phyloP scores from a whole-genome alignment of 2,329 filamentous ascomycete genomes.

The Sporothrix brasiliensis region DNA sequence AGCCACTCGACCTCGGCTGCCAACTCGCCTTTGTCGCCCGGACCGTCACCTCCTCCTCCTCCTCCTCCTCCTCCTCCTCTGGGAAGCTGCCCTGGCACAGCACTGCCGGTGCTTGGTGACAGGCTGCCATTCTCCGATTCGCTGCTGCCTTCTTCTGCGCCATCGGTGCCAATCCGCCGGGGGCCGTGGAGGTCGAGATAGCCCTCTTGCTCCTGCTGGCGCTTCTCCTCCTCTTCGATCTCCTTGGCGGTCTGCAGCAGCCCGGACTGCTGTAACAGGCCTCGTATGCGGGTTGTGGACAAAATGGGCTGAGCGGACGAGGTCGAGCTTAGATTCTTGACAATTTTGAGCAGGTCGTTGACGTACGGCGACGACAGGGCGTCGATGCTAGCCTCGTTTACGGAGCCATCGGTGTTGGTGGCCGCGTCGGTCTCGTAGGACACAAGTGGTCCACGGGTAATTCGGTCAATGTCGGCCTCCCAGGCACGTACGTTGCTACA shows the following conservation, averaged over 20 bases:
- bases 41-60: not conserved
- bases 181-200: constrained; percentile 21
- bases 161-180: constrained; percentile 33
- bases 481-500: constrained; percentile 37
- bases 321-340: constrained; percentile 71
- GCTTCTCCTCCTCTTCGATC: constrained; percentile 20
- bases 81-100: not conserved
- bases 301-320: constrained; percentile 66
- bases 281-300: constrained; percentile 61
- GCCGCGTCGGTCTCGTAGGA: constrained; percentile 38
- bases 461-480: constrained; percentile 62
- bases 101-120: not conserved
- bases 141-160: constrained; percentile 28
- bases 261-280: constrained; percentile 64
- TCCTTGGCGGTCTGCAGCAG: constrained; percentile 49
- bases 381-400: constrained; percentile 41
- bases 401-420: constrained; percentile 16
- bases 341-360: constrained; percentile 66
- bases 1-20: constrained; percentile 88
- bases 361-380: constrained; percentile 58
- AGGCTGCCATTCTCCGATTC: constrained; percentile 26
- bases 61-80: not conserved
- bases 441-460: constrained; percentile 54
- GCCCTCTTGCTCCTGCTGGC: constrained; percentile 17
- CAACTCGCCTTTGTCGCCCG: constrained; percentile 52